Base-by-base conservation (phyloP, 2,329 filamentous ascomycete species). In the Pyricularia sp. region DNA sequence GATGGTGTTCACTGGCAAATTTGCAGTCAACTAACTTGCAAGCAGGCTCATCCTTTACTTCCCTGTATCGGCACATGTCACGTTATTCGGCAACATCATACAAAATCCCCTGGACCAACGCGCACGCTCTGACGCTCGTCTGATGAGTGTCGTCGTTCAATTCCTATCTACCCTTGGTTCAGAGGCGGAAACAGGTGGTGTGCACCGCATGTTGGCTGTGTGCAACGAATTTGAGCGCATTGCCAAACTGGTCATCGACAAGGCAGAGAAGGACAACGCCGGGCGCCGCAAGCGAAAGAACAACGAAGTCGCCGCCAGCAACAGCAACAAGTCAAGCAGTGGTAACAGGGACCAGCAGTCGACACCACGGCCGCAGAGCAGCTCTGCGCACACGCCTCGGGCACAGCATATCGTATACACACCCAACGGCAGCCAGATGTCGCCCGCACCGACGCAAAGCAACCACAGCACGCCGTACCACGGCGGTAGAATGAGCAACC, bases 221-320 rank as follows among this genome's bases (percentile, higher is more conserved):
- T 98, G 94, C 78, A 88, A 92, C n/a, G 95, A 99, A 75, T 99
- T 99, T 74, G 94, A 97, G 78, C 89, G 95, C 70, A 97, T 99
- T 72, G 93, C 93, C 50, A 92, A 90, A 75, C 88, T 93, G 3
- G 93, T 97, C 10, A 89, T 98, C 64, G 94, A 98, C 70, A 97
- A 94, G 77, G 88, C 92, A 0, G 94, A 98, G 76, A 93, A 91
- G 75, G 94, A 98, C 67, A 87, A 91, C 50, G 86, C 90, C 30
- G 89, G 88, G 5, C 88, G 92, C 70, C 88, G 92, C 69, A 98
- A 98, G 82, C 88, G 94, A 70, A 97, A 97, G 84, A 88, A 86
- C 71, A 83, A 87, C 64, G 88, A 90, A 69, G 72, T 75, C 33
- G 3, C 11, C 64, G 58, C 42, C 30, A 28, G 23, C 10, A 25